phyloP scores from a whole-genome alignment of 2,329 filamentous ascomycete genomes.

The Aspergillus arachidicola region DNA sequence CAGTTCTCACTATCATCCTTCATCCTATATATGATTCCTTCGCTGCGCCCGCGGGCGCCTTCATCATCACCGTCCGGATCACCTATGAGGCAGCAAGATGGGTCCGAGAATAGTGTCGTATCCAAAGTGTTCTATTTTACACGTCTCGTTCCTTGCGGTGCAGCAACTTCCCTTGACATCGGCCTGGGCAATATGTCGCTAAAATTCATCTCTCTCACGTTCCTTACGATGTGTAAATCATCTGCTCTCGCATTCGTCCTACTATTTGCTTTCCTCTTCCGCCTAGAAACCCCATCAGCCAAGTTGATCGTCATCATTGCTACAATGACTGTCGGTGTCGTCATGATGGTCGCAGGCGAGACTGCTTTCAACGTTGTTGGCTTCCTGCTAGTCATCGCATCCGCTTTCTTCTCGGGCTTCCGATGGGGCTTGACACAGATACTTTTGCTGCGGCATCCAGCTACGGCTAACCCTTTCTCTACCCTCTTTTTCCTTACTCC shows the following conservation, averaged over 20 bases:
- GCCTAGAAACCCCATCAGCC: constrained; percentile 83
- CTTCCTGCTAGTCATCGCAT: constrained; percentile 89
- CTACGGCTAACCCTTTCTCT: constrained; percentile 93
- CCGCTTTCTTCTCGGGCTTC: constrained; percentile 94
- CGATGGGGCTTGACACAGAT: constrained; percentile 99
- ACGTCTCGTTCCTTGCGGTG: constrained; percentile 86
- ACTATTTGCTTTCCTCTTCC: constrained; percentile 91
- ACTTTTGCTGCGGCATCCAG: constrained; percentile 86
- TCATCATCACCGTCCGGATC: constrained; percentile 25
- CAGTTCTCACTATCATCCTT: constrained; percentile 80
- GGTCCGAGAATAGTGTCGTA: constrained; percentile 64
- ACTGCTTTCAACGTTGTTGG: constrained; percentile 84
- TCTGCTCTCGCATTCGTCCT: constrained; percentile 94
- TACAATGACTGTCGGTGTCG: constrained; percentile 87
- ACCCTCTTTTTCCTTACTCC: constrained; percentile 98
- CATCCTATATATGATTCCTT: constrained; percentile 81
- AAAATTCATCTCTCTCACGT: constrained; percentile 94
- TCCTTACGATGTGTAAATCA: constrained; percentile 99
- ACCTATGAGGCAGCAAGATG: constrained; percentile 46
- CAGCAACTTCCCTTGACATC: constrained; percentile 92
- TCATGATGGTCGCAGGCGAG: constrained; percentile 98
- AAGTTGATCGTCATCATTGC: constrained; percentile 84
- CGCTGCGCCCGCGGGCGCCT: constrained; percentile 67
- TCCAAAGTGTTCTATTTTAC: constrained; percentile 89
- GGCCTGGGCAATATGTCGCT: constrained; percentile 93